Evolutionary conservation across 164 flowering plant species (phyloP).

Genomic region (Kalanchoe fedtschenkoi): DNA sequence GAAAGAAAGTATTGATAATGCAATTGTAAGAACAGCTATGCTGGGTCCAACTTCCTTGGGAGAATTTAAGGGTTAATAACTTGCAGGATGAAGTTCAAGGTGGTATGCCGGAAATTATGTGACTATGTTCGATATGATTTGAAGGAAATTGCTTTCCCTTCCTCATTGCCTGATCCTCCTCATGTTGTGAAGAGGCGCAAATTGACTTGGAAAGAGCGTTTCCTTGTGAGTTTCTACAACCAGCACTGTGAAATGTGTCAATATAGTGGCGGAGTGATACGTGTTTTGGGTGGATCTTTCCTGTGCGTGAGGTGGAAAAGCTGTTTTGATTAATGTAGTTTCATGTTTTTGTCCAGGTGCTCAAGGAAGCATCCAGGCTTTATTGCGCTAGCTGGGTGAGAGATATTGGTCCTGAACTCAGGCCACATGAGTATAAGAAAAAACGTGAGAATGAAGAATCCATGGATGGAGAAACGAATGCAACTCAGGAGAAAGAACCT

Average conservation of each 20-base stretch:
- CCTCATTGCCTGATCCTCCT: slow-evolving; percentile 83
- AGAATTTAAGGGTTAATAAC: neutral
- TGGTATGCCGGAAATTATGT: too few species aligned
- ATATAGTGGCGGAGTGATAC: too few species aligned
- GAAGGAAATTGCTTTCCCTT: slow-evolving; percentile 91
- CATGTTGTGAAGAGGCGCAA: slow-evolving; percentile 45
- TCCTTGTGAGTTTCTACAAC: slow-evolving; percentile 26
- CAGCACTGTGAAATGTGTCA: too few species aligned
- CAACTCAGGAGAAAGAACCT: slow-evolving; percentile 25
- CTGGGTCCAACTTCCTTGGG: too few species aligned
- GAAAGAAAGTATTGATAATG: too few species aligned
- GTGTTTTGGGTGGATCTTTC: neutral
- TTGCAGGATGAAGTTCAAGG: too few species aligned
- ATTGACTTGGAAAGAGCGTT: slow-evolving; percentile 59
- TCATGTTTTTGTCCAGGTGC: slow-evolving; percentile 46
- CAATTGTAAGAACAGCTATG: too few species aligned
- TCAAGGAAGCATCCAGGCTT: slow-evolving; percentile 72
- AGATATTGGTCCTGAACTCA: slow-evolving; percentile 86
- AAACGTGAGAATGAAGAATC: slow-evolving; percentile 7
- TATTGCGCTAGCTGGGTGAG: slow-evolving; percentile 93
- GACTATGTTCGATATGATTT: too few species aligned
- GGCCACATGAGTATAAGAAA: slow-evolving; percentile 59
- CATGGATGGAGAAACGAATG: neutral
- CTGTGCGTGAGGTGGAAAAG: neutral
- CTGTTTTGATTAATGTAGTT: too few species aligned